Evolutionary conservation across 1,284 basidiomycete genomes (phyloP).

Genomic region (Cutaneotrichosporon sp.): DNA sequence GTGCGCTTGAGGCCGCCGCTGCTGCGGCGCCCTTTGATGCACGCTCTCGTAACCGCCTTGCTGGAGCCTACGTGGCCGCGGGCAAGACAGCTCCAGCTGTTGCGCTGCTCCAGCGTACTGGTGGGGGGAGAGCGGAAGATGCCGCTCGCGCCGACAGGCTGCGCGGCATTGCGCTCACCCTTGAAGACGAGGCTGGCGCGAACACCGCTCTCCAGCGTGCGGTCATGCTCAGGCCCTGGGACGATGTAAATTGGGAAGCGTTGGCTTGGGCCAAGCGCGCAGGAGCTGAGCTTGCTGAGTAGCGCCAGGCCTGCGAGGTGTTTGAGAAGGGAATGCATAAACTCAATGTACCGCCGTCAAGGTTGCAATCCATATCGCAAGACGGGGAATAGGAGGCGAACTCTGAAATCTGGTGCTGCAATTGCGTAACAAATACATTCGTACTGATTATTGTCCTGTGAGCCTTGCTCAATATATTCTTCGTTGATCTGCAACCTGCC

Average conservation of each 20-base stretch:
- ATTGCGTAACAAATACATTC: too few relatives aligned
- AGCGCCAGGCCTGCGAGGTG: too few relatives aligned
- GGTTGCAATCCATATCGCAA: too few relatives aligned
- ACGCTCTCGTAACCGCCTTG: slow-evolving; percentile 20
- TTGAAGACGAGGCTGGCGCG: slow-evolving; percentile 32
- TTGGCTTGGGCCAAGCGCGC: slow-evolving; percentile 34
- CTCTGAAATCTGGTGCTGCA: too few relatives aligned
- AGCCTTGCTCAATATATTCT: too few relatives aligned
- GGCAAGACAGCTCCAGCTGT: slow-evolving; percentile 34
- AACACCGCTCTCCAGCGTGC: slow-evolving; percentile 57
- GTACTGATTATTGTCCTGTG: too few relatives aligned
- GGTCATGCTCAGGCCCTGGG: slow-evolving; percentile 64
- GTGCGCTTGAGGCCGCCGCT: slow-evolving; percentile 16
- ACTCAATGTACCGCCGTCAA: too few relatives aligned
- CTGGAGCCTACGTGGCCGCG: slow-evolving; percentile 22
- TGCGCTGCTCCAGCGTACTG: slow-evolving; percentile 19
- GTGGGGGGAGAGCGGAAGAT: slow-evolving; percentile 21
- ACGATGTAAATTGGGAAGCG: slow-evolving; percentile 55
- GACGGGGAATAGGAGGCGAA: too few relatives aligned
- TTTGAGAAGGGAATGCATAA: too few relatives aligned
- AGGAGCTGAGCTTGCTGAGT: slow-evolving; percentile 13
- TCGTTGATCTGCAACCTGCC: too few relatives aligned
- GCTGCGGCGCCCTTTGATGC: slow-evolving; percentile 5
- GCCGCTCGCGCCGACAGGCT: slow-evolving; percentile 24
- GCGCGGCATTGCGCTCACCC: slow-evolving; percentile 26